A percentile compares a stretch with the other conserved stretches of the same genome.
Evolutionary conservation across 164 flowering plant species (phyloP).

Genomic region (Sedum album): DNA sequence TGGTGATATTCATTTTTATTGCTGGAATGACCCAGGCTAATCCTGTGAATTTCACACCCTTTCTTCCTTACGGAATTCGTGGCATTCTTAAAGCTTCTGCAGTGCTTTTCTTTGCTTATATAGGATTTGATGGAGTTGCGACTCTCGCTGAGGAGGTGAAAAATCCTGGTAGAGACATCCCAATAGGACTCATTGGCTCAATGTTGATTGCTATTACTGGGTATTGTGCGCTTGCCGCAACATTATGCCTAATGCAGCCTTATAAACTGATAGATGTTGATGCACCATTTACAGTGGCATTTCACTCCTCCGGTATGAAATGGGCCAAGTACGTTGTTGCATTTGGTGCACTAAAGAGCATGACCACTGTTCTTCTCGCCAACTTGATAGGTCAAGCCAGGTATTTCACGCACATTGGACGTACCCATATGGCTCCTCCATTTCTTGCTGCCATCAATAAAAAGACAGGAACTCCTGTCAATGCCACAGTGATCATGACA

Average conservation of each 20-base stretch:
- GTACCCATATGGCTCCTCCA: slow-evolving; percentile 30
- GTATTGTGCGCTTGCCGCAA: slow-evolving; percentile 19
- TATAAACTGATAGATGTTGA: slow-evolving; percentile 16
- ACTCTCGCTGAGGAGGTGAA: slow-evolving; percentile 29
- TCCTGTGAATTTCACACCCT: slow-evolving; percentile 15
- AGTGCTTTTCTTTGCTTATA: slow-evolving; percentile 32
- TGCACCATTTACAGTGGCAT: slow-evolving; percentile 26
- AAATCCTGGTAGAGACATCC: slow-evolving; percentile 28
- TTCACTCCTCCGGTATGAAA: slow-evolving; percentile 21
- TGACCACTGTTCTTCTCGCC: slow-evolving; percentile 27
- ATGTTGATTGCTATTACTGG: slow-evolving; percentile 17
- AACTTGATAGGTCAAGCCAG: slow-evolving; percentile 21
- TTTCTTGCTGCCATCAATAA: slow-evolving; percentile 19
- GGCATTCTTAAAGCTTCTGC: slow-evolving; percentile 34
- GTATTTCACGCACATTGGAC: slow-evolving; percentile 30
- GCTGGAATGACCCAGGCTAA: slow-evolving; percentile 31
- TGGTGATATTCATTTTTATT: slow-evolving; percentile 24
- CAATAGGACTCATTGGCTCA: slow-evolving; percentile 28
- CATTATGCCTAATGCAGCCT: slow-evolving; percentile 25
- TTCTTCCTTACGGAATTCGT: slow-evolving; percentile 22
- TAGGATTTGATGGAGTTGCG: slow-evolving; percentile 29
- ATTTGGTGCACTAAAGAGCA: slow-evolving; percentile 28
- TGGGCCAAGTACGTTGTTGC: slow-evolving; percentile 34
- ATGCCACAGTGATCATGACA: slow-evolving; percentile 21
- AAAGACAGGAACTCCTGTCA: slow-evolving; percentile 23